A percentile compares a stretch with the other conserved stretches of the same genome.
These are phyloP conservation scores for Nemania sp. DNA, from an alignment of 2,329 filamentous ascomycete species.

Conservation along the genomic window DNA sequence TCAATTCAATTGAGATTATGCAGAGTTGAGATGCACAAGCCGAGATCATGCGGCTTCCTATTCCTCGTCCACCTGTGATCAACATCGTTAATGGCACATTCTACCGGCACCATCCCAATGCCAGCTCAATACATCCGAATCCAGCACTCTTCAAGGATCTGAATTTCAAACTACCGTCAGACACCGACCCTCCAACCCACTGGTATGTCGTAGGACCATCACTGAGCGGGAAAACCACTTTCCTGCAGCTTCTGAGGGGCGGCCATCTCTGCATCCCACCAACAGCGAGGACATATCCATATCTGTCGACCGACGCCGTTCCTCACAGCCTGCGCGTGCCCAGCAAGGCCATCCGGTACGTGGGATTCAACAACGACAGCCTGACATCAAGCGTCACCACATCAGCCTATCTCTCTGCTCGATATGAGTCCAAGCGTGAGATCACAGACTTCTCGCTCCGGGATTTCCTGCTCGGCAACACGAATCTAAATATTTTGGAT, in stretches of 20 bases:
- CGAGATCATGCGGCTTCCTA: constrained; percentile 43
- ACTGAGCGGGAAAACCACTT: constrained; percentile 76
- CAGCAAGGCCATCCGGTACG: constrained; percentile 76
- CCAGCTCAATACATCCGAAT: constrained; percentile 57
- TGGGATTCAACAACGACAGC: constrained; percentile 82
- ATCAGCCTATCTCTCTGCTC: constrained; percentile 83
- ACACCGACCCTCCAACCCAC: constrained; percentile 56
- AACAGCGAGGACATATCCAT: constrained; percentile 75
- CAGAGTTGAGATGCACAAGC: constrained; percentile 27
- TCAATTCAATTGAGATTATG: not conserved
- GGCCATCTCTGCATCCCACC: constrained; percentile 76
- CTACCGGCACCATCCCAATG: constrained; percentile 72
- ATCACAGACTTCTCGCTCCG: constrained; percentile 82
- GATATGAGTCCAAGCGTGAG: constrained; percentile 87
- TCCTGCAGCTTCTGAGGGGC: constrained; percentile 78
- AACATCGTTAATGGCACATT: constrained; percentile 79
- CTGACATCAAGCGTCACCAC: constrained; percentile 58
- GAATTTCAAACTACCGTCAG: constrained; percentile 69
- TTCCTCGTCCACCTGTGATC: constrained; percentile 61
- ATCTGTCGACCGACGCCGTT: constrained; percentile 67
- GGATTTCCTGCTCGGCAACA: constrained; percentile 82
- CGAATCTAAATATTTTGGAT: constrained; percentile 75
- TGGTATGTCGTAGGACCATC: constrained; percentile 88
- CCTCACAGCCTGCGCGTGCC: constrained; percentile 60
- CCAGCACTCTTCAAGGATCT: constrained; percentile 74